These are phyloP conservation scores for Populus hybrid DNA, from an alignment of 441 rosid species.

Conservation along the genomic window DNA sequence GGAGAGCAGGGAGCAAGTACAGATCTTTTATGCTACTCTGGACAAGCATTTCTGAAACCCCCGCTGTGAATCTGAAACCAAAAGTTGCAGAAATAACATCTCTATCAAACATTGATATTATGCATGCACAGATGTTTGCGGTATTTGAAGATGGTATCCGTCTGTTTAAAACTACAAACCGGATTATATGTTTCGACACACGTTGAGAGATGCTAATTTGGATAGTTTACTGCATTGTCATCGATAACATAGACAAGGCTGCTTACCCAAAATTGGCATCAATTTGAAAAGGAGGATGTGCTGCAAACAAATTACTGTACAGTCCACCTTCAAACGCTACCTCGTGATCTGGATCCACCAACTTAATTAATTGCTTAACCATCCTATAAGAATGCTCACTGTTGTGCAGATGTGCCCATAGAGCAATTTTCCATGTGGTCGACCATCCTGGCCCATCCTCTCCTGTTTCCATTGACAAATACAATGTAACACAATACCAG, in stretches of 20 bases:
- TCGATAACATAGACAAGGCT: neutral
- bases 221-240: neutral
- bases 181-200: no score
- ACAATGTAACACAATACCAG: neutral
- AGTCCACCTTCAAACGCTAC: slow-evolving; percentile 73
- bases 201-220: no score
- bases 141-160: no score
- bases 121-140: no score
- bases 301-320: slow-evolving; percentile 84
- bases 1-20: no score
- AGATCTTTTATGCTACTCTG: no score
- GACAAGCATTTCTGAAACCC: no score
- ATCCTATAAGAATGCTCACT: slow-evolving; percentile 71
- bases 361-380: slow-evolving; percentile 63
- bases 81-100: neutral
- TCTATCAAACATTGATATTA: neutral
- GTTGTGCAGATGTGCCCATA: slow-evolving; percentile 83
- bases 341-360: slow-evolving; percentile 71
- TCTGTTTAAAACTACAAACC: no score
- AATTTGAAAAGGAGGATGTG: slow-evolving; percentile 95
- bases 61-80: no score
- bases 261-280: slow-evolving; percentile 95
- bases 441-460: slow-evolving; percentile 98
- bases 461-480: slow-evolving; percentile 41
- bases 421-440: slow-evolving; percentile 78